Evolutionary conservation across 176 grass and related monocot genomes (phyloP).

Genomic region (Alloteropsis semialata): DNA sequence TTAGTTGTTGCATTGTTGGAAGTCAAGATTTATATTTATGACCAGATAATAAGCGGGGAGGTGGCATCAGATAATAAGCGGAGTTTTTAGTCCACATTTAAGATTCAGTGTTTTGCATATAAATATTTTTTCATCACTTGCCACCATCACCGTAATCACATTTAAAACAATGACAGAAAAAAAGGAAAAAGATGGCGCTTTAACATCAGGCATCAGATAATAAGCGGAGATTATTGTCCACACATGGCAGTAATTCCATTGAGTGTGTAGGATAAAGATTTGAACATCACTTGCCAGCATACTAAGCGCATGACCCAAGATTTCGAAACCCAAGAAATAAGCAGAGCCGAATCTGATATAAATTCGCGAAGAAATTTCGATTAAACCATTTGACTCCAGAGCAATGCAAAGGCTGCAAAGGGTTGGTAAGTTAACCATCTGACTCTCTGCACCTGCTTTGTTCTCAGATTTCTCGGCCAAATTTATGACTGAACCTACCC

Average conservation of each 20-base stretch:
- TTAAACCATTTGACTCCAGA: conserved; percentile 88
- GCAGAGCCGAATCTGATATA: background rate
- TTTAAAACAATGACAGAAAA: background rate
- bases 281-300: conserved; percentile 35
- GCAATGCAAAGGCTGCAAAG: conserved; percentile 62
- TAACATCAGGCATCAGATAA: conserved; percentile 53
- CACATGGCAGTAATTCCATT: conserved; percentile 33
- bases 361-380: conserved; percentile 7
- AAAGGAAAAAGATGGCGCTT: no score
- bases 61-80: conserved; percentile 69
- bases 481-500: background rate
- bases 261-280: conserved; percentile 59
- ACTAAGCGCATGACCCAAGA: background rate
- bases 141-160: background rate
- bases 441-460: conserved; percentile 42
- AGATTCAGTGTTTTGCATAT: conserved; percentile 48
- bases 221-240: conserved; percentile 66
- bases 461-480: conserved; percentile 10
- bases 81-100: conserved; percentile 42
- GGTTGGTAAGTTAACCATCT: conserved; percentile 92
- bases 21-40: no score
- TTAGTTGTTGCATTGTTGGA: no score
- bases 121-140: conserved; percentile 32
- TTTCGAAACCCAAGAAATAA: background rate
- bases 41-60: no score